A percentile compares a stretch with the other conserved stretches of the same genome.
These are phyloP conservation scores for Ustilago trichophora DNA, from an alignment of 1,284 basidiomycete genomes.

Conservation along the genomic window DNA sequence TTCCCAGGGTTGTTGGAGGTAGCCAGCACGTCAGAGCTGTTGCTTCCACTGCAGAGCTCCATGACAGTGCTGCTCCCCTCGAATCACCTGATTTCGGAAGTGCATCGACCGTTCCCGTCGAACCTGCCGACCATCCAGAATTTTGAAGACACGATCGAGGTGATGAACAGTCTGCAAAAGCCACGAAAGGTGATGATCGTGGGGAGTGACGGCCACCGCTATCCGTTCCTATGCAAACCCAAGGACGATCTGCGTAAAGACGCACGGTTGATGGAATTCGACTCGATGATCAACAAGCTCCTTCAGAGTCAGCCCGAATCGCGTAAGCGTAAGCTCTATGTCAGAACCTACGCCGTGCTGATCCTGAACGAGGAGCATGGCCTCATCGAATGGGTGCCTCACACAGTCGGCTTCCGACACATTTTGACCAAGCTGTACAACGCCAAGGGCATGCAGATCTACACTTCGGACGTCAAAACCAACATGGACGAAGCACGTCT, in stretches of 20 bases:
- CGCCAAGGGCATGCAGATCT: constrained; percentile 51
- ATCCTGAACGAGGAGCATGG: constrained; percentile 97
- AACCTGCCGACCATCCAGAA: constrained; percentile 77
- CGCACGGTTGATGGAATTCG: constrained; percentile 97
- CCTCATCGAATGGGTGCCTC: constrained; percentile 97
- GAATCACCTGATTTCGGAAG: constrained; percentile 68
- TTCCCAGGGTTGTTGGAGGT: constrained; percentile 54
- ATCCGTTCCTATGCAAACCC: constrained; percentile 95
- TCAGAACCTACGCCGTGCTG: constrained; percentile 87
- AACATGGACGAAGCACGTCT: constrained; percentile 74
- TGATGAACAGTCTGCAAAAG: constrained; percentile 92
- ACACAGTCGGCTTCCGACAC: constrained; percentile 85
- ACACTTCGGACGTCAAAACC: constrained; percentile 71
- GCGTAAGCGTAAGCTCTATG: constrained; percentile 68
- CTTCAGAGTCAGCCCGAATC: constrained; percentile 91
- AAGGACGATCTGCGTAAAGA: constrained; percentile 98
- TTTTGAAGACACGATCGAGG: constrained; percentile 79
- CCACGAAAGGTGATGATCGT: constrained; percentile 89
- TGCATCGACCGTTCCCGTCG: constrained; percentile 83
- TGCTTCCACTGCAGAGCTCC: constrained; percentile 88
- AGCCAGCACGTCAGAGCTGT: constrained; percentile 46
- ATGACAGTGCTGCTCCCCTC: constrained; percentile 82
- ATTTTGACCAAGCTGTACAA: constrained; percentile 81
- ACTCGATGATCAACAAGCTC: constrained; percentile 96
- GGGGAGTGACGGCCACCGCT: constrained; percentile 83